Evolutionary conservation across 1,284 basidiomycete species (phyloP).

Genomic region (Omphalotus olearius): DNA sequence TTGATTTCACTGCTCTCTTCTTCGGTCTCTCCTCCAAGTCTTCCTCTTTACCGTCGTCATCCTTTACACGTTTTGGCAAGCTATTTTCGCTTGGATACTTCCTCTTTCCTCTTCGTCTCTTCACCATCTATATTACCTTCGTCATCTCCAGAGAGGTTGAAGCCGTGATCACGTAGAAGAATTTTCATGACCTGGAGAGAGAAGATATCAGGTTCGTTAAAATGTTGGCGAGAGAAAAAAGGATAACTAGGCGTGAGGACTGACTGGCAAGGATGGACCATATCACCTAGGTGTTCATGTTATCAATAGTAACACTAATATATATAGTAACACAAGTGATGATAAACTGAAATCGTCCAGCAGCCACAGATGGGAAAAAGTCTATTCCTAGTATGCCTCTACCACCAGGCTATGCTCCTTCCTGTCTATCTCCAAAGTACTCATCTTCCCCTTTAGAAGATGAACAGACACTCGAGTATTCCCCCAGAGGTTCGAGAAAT

Average conservation of each 20-base stretch:
- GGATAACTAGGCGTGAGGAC: slow-evolving; percentile 13
- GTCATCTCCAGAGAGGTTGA: slow-evolving; percentile 49
- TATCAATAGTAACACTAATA: too few species aligned
- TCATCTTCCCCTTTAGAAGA: slow-evolving; percentile 22
- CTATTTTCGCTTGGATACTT: slow-evolving; percentile 18
- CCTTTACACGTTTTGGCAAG: slow-evolving; percentile 15
- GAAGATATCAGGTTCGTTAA: background rate
- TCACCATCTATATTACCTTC: slow-evolving; percentile 20
- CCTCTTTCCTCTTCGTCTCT: slow-evolving; percentile 18
- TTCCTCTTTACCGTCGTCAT: slow-evolving; percentile 21
- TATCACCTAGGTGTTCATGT: slow-evolving; percentile 28
- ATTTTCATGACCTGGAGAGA: slow-evolving; percentile 57
- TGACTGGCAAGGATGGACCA: slow-evolving; percentile 57
- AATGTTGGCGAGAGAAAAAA: too few species aligned
- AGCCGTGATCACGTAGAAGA: slow-evolving; percentile 57
- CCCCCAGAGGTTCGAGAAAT: slow-evolving; percentile 23
- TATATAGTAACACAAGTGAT: too few species aligned
- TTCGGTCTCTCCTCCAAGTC: slow-evolving; percentile 23
- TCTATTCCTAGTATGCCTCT: background rate
- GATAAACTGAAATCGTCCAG: too few species aligned
- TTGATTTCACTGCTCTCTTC: slow-evolving; percentile 20
- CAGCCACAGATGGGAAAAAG: background rate
- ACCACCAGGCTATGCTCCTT: slow-evolving; percentile 12
- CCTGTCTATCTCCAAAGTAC: slow-evolving; percentile 21
- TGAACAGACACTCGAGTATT: slow-evolving; percentile 30